phyloP scores from a whole-genome alignment of 345 rosid genomes.

The Citrus cavaleriei region DNA sequence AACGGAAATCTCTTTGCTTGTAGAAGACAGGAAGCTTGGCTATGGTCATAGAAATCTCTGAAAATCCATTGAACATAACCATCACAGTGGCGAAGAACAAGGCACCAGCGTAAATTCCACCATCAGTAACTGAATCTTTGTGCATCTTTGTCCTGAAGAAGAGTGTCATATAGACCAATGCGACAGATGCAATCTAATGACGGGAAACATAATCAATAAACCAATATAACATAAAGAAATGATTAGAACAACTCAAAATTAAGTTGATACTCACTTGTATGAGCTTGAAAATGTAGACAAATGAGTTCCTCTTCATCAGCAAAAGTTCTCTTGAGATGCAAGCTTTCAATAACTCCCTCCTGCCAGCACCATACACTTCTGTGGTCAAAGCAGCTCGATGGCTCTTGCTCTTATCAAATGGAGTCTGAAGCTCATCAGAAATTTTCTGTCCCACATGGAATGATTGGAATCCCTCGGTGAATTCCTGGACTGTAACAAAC shows the following conservation, averaged over 20 bases:
- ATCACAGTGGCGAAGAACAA: slow-evolving; percentile 20
- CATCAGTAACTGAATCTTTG: slow-evolving; percentile 9
- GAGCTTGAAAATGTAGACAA: slow-evolving; percentile 45
- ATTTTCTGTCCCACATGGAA: slow-evolving; percentile 35
- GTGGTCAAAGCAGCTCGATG: slow-evolving; percentile 53
- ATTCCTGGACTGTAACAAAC: slow-evolving; percentile 40
- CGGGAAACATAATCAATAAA: not conserved
- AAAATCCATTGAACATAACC: slow-evolving; percentile 31
- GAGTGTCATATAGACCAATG: slow-evolving; percentile 31
- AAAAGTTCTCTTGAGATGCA: slow-evolving; percentile 46
- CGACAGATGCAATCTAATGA: slow-evolving; percentile 19
- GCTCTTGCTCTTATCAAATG: slow-evolving; percentile 43
- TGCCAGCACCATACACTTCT: slow-evolving; percentile 43
- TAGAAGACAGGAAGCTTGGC: slow-evolving; percentile 48
- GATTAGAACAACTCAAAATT: not conserved
- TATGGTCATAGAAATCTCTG: slow-evolving; percentile 38
- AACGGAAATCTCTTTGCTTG: slow-evolving; percentile 47
- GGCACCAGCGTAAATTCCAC: slow-evolving; percentile 35
- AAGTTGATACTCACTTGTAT: slow-evolving; percentile 28
- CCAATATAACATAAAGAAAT: not conserved
- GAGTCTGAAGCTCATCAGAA: slow-evolving; percentile 34
- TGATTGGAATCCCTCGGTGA: slow-evolving; percentile 43
- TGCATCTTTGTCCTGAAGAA: slow-evolving; percentile 37
- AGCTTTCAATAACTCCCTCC: slow-evolving; percentile 49
- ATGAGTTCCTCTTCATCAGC: slow-evolving; percentile 59